Evolutionary conservation across 208 protist genomes (phyloP), one percentile per base, ranked within the genome.

Genomic region (Trypanosoma lewisi): DNA sequence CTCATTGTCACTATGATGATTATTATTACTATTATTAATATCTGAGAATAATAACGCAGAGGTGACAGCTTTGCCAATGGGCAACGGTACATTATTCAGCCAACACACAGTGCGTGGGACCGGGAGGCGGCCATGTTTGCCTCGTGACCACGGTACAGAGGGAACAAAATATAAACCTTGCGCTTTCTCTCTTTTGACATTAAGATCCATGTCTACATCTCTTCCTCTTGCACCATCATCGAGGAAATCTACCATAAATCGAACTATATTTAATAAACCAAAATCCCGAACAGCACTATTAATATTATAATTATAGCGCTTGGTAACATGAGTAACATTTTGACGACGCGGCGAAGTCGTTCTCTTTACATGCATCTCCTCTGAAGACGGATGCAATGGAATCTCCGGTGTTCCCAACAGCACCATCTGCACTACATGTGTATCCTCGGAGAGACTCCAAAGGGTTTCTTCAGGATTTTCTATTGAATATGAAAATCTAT

Each of bases 351-450:
- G 52, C 16, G n/a, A 31, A 2, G 1, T 42, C 16, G 1, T 42
- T 23, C 37, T 17, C 6, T 25, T 2, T 2, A 4, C 54, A 12
- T 36, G 0, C n/a, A 16, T 45, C 25, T 27, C 47, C n/a, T 62
- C 54, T 19, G 36, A n/a, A n/a, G n/a, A 8, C 9, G 33, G 27
- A 52, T 47, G 42, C 30, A 73, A 21, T 12, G 25, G n/a, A 23
- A 56, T 53, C 16, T 56, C n/a, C 7, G 58, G 51, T 45, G 21
- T 34, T 0, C 67, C 67, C 21, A 65, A 3, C 2, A 67, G 28
- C 25, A 67, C 34, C 67, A 66, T 67, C n/a, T 73, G 67, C 9
- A 73, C 59, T 11, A 44, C 67, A 7, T 73, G 60, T 17, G 58
- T 63, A 23, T 67, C 60, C 21, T 61, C 60, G 17, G 51, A n/a